These are phyloP conservation scores for Hericium rajendrae DNA, from an alignment of 768 basidiomycete species.

Conservation along the genomic window DNA sequence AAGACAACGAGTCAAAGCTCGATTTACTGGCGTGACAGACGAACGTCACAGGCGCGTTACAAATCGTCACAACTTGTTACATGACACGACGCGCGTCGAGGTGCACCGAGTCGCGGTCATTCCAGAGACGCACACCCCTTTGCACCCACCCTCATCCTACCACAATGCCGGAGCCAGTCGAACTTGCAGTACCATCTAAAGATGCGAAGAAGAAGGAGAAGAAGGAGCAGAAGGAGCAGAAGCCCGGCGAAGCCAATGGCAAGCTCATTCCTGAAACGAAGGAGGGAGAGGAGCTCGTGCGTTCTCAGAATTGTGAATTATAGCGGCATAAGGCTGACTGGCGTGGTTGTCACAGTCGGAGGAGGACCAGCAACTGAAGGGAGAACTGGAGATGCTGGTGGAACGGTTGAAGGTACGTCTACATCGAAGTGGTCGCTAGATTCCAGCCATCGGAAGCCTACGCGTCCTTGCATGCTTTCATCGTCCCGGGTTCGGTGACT, in stretches of 20 bases:
- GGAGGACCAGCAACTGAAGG: conserved; percentile 88
- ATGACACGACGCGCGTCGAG: conserved; percentile 8
- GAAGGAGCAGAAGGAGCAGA: conserved; percentile 37
- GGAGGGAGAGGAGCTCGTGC: conserved; percentile 67
- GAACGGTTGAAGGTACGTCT: conserved; percentile 77
- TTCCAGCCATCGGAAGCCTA: too few relatives aligned
- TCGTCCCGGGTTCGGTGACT: neutral
- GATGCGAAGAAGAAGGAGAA: conserved; percentile 68
- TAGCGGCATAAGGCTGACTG: neutral
- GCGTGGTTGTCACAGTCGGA: conserved; percentile 53
- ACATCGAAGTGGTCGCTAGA: too few relatives aligned
- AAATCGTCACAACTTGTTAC: conserved; percentile 7
- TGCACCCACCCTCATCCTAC: conserved; percentile 24
- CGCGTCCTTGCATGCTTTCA: neutral
- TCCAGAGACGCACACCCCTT: neutral
- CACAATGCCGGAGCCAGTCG: conserved; percentile 49
- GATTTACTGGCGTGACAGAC: neutral
- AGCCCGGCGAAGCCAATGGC: conserved; percentile 34
- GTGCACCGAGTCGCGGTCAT: neutral
- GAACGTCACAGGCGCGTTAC: neutral
- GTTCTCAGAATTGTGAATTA: conserved; percentile 20
- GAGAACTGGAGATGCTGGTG: conserved; percentile 93
- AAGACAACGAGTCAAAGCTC: too few relatives aligned
- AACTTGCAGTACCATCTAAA: conserved; percentile 57
- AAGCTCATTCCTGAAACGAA: conserved; percentile 32